Percentiles rank a stretch among this genome's conserved stretches.
phyloP scores from a whole-genome alignment of 1,284 basidiomycete genomes.

The Lentinula novae-zelandiae region DNA sequence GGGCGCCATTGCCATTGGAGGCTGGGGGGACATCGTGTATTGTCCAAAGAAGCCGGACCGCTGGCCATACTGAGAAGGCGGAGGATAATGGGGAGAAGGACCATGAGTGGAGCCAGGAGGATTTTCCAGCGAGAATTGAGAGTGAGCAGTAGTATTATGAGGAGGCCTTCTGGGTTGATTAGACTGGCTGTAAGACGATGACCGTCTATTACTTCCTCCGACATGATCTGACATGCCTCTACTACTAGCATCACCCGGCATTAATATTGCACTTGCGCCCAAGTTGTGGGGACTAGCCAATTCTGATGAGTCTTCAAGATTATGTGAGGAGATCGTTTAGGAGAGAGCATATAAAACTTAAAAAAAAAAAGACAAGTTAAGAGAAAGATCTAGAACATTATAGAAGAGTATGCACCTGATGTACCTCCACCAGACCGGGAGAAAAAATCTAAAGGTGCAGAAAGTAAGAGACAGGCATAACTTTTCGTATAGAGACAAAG shows the following conservation, averaged over 20 bases:
- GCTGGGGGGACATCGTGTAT: constrained; percentile 42
- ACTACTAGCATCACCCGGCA: constrained; percentile 8
- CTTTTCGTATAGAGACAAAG: not conserved
- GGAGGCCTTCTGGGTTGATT: not conserved
- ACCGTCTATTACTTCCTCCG: constrained; percentile 9
- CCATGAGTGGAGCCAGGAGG: constrained; percentile 12
- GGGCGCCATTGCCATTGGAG: constrained; percentile 34
- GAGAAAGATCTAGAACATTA: not conserved
- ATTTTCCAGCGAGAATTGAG: not conserved
- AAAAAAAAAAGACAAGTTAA: not conserved
- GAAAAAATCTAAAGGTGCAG: constrained; percentile 3
- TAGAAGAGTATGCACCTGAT: constrained; percentile 5
- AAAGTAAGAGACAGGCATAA: constrained; percentile 11
- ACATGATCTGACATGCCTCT: constrained; percentile 1
- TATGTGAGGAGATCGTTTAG: constrained; percentile 4
- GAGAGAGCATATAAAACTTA: constrained; percentile 10
- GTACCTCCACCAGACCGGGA: constrained; percentile 12
- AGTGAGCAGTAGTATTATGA: not conserved
- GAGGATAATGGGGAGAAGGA: constrained; percentile 22
- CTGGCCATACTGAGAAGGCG: constrained; percentile 30
- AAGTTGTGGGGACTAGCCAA: not conserved
- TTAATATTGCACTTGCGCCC: not conserved
- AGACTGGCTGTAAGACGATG: not conserved
- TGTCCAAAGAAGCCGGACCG: constrained; percentile 36
- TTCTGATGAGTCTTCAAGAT: constrained; percentile 6